phyloP scores from a whole-genome alignment of 2,329 filamentous ascomycete species.

The Rhexocercosporidium sp. region DNA sequence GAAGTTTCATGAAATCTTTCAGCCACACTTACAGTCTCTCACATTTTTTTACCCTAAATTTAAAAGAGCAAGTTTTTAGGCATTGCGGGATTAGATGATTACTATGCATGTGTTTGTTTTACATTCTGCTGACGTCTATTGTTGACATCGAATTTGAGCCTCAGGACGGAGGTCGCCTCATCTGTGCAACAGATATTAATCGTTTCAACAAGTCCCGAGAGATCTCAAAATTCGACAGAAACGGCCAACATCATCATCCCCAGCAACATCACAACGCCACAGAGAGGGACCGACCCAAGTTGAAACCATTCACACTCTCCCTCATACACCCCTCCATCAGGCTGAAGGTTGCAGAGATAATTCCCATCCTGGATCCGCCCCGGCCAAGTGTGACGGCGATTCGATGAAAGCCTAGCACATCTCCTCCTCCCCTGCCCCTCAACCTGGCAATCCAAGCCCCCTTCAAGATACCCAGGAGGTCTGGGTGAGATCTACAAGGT shows the following conservation, averaged over 20 bases:
- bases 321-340: neutral
- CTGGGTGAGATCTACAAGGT: neutral
- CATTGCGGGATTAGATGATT: no score
- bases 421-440: neutral
- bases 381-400: neutral
- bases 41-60: no score
- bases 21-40: no score
- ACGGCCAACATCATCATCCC: neutral
- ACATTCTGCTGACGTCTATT: neutral
- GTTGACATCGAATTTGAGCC: neutral
- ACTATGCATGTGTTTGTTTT: no score
- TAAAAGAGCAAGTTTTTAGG: no score
- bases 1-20: no score
- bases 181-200: neutral
- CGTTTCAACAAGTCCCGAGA: neutral
- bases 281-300: neutral
- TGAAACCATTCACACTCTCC: neutral
- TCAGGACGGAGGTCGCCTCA: neutral
- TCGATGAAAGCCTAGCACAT: neutral
- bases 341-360: neutral
- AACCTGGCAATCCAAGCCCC: neutral
- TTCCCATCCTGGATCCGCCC: neutral
- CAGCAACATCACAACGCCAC: neutral
- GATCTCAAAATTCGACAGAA: neutral
- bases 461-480: neutral